A percentile compares a stretch with the other conserved stretches of the same genome.
Conservation (phyloP, 2,329 filamentous ascomycete species). For the Exophiala sideris region DNA sequence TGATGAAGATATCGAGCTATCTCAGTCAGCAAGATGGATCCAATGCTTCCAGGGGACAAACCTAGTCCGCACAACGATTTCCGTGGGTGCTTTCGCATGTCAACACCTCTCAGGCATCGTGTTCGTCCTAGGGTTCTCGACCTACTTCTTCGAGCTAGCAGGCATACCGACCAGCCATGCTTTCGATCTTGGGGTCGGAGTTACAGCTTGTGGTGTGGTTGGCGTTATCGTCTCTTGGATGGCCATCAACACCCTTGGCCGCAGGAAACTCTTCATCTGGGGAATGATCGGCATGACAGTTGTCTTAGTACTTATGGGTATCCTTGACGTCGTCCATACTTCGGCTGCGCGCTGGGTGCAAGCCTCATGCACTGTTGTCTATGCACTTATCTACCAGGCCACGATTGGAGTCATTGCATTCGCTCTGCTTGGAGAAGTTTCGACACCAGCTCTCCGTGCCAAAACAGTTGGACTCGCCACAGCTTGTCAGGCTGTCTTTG, state of each 20-base stretch:
- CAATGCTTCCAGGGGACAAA: constrained; percentile 45
- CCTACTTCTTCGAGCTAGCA: constrained; percentile 47
- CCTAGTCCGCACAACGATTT: constrained; percentile 43
- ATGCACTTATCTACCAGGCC: constrained; percentile 39
- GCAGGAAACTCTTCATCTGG: constrained; percentile 33
- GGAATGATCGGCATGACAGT: constrained; percentile 34
- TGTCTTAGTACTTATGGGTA: constrained; percentile 39
- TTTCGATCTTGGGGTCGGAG: constrained; percentile 40
- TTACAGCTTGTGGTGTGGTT: constrained; percentile 38
- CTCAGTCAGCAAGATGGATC: constrained; percentile 32
- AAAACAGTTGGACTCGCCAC: constrained; percentile 46
- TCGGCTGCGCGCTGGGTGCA: constrained; percentile 36
- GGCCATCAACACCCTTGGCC: constrained; percentile 34
- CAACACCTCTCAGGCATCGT: constrained; percentile 44
- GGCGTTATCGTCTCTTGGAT: constrained; percentile 39
- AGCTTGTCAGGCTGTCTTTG: constrained; percentile 39
- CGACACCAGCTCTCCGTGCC: constrained; percentile 41
- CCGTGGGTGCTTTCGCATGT: constrained; percentile 42
- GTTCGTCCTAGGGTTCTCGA: constrained; percentile 44
- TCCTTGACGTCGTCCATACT: constrained; percentile 39
- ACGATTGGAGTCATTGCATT: constrained; percentile 45
- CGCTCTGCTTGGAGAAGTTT: constrained; percentile 47
- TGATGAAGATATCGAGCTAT: constrained; percentile 38
- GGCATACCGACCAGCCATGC: constrained; percentile 34
- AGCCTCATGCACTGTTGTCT: constrained; percentile 37